Evolutionary conservation across 768 basidiomycete genomes (phyloP), one percentile per base, ranked within the genome.

Genomic region (Suillus clintonianus): DNA sequence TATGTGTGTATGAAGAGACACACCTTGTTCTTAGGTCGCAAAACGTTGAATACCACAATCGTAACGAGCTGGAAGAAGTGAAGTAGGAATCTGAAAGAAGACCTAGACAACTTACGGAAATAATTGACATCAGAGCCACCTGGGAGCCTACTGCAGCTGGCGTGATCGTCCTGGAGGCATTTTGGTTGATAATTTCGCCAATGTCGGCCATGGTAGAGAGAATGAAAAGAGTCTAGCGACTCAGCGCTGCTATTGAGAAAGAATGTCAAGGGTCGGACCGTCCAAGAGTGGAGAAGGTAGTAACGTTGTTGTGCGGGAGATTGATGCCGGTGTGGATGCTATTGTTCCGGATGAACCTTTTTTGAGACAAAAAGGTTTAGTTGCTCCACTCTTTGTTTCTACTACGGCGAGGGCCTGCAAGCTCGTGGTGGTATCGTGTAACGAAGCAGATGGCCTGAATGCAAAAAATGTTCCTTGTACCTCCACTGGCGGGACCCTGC

Each of bases 1-100:
- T 47, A 59, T 22, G 68, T 22, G 11, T 27, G 47, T 32, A 13
- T 22, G 53, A 17, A 51, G 47, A 11, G 15, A 70, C 75, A 43
- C 70, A 89, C 91, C 84, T 92, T 94, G 82, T 97, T 96, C 68
- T 88, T 87, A 14, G 97, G 97, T 42, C 97, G 88, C 55, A 98
- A 80, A 67, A 90, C 54, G 65, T 95, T 96, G 80, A 99, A 99
- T 43, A 84, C 78, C 51, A 93, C 65, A 55, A 94, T 78, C 19
- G 92, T 91, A 64, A 81, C 83, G 48, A 85, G 72, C 91, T 92
- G 53, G 39, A 11, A 66, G 36, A 63, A 47, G 64, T 51, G 60
- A 62, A 62, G 64, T 69, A 43, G 64, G 51, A 42, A 7, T 9
- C 24, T 19, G 10, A 17, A 10, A 41, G 54, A 58, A 55, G 24